Base-by-base conservation (phyloP, 495 filamentous ascomycete species). In the Penicillium soppii region DNA sequence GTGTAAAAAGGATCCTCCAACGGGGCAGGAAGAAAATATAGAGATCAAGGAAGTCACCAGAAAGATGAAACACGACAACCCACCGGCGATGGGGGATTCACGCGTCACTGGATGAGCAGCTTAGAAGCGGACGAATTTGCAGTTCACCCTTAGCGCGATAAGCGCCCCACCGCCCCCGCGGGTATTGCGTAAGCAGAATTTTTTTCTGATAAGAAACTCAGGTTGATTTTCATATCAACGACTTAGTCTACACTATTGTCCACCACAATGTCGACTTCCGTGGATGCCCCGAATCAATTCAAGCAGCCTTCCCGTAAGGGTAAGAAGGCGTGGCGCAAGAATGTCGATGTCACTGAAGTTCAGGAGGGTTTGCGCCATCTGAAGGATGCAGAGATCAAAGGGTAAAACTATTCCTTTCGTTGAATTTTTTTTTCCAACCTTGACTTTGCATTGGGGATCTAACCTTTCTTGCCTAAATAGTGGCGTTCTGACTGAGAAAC, bases 251-350 rank as follows among this genome's bases (percentile, higher is more conserved):
- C 29, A 21, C 43, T 37, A 33, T 47, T 47, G 44, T 35, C 21
- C 29, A 32, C 51, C 54, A 69, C 53, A 54, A 73, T 74, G 72
- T 73, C 72, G 47, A 56, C 60, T 17, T 50, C 57, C 13, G 48
- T 67, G 41, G 69, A 68, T 48, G 71, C 83, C 20, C 83, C 82
- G 12, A 72, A 77, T 36, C 78, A 82, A 57, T 78, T 74, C 56
- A 91, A 85, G 56, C 94, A 97, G 68, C 85, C 92, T 35, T 96
- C 92, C 9, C 80, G 94, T 62, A 98, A 97, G 69, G 92, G 94
- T 54, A 98, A 98, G 74, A 96, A 92, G 71, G 94, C 94, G 16
- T 98, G 94, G 94, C 80, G 94, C 57, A 98, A 97, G 69, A 95
- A 98, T 74, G 89, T 97, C 61, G 91, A 98, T 69, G 79, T 97